Evolutionary conservation across 2,329 filamentous ascomycete species (phyloP).

Genomic region (Chrysoporthe puriensis): DNA sequence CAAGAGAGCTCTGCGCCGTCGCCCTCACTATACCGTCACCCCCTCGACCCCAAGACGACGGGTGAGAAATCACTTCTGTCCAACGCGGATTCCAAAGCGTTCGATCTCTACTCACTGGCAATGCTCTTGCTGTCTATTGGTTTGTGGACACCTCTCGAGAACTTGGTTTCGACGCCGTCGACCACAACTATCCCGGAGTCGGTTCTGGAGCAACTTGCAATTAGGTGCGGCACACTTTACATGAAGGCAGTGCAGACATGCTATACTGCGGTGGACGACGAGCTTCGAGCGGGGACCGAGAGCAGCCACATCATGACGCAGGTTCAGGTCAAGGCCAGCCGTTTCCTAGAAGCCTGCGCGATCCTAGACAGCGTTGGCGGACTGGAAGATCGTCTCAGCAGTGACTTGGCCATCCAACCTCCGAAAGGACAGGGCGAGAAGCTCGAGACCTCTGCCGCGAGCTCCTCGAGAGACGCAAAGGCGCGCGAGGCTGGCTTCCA

Average conservation of each 20-base stretch:
- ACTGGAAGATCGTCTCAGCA: constrained; percentile 56
- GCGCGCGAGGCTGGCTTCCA: constrained; percentile 26
- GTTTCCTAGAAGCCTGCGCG: constrained; percentile 65
- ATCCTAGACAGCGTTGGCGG: constrained; percentile 63
- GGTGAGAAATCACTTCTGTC: constrained; percentile 49
- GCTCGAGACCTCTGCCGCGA: constrained; percentile 18
- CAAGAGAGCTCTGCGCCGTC: constrained; percentile 36
- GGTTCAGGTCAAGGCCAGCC: constrained; percentile 58
- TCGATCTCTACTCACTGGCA: constrained; percentile 75
- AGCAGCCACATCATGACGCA: constrained; percentile 56
- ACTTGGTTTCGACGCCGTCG: constrained; percentile 50
- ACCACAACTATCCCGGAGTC: constrained; percentile 62
- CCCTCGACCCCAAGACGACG: constrained; percentile 60
- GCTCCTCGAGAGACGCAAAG: constrained; percentile 26
- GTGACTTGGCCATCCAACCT: constrained; percentile 44
- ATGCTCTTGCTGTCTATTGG: constrained; percentile 76
- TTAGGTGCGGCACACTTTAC: constrained; percentile 74
- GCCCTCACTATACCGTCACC: constrained; percentile 65
- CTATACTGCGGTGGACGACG: constrained; percentile 70
- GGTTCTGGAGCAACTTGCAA: constrained; percentile 64
- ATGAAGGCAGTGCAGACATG: constrained; percentile 75
- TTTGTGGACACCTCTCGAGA: constrained; percentile 70
- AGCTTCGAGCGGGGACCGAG: constrained; percentile 50
- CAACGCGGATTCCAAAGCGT: constrained; percentile 58
- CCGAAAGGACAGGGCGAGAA: constrained; percentile 16